These are phyloP conservation scores for Ramalina intermedia DNA, from an alignment of 495 filamentous ascomycete species.

Conservation along the genomic window DNA sequence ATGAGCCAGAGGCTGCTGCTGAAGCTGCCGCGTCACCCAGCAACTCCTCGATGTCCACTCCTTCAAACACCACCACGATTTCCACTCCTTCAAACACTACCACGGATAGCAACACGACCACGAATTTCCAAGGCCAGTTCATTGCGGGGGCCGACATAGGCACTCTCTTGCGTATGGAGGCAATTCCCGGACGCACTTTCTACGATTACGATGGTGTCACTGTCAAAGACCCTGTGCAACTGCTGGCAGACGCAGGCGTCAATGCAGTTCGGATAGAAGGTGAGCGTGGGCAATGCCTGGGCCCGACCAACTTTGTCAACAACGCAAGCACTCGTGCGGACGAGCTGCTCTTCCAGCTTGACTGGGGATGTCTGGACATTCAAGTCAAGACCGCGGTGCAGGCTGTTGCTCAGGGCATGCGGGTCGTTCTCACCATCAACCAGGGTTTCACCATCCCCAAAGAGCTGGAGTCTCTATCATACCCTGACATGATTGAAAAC, in stretches of 20 bases:
- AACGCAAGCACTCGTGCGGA: neutral
- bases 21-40: too few species aligned
- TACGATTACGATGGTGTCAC: conserved; percentile 13
- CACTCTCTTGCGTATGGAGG: conserved; percentile 9
- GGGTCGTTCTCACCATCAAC: conserved; percentile 12
- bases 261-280: conserved; percentile 10
- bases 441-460: conserved; percentile 9
- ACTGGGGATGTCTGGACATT: conserved; percentile 11
- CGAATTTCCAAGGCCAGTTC: conserved; percentile 1
- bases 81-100: too few species aligned
- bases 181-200: conserved; percentile 8
- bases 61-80: too few species aligned
- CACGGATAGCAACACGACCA: neutral
- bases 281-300: conserved; percentile 3
- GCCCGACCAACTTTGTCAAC: conserved; percentile 3
- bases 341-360: conserved; percentile 7
- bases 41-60: too few species aligned
- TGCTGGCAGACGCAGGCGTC: conserved; percentile 10
- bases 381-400: conserved; percentile 11
- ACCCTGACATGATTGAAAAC: conserved; percentile 8
- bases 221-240: conserved; percentile 13
- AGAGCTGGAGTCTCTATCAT: conserved; percentile 7
- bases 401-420: conserved; percentile 9
- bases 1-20: too few species aligned
- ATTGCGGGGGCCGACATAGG: conserved; percentile 11